Percentiles rank a stretch among this genome's conserved stretches.
Conservation (phyloP, 352 stramenopile genomes). For the Phytopythium chamaehyphon region DNA sequence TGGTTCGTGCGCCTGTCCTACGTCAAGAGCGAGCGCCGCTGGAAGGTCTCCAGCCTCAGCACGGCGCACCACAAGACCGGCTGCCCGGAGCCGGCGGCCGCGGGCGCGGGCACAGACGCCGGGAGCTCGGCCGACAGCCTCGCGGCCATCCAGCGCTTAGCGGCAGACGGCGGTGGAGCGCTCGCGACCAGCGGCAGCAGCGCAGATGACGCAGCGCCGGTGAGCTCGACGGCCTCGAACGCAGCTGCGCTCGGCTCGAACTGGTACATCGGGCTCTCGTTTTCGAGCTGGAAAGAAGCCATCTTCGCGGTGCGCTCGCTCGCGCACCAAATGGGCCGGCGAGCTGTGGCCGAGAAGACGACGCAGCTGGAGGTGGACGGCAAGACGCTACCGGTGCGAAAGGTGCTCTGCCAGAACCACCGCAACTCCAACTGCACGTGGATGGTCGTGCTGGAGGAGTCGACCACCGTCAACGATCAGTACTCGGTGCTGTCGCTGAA, state of each 20-base stretch:
- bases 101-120: constrained; percentile 8
- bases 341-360: constrained; percentile 48
- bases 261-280: constrained; percentile 40
- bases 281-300: constrained; percentile 57
- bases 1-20: constrained; percentile 70
- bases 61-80: constrained; percentile 57
- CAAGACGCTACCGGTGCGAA: constrained; percentile 39
- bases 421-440: constrained; percentile 69
- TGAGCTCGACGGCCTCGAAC: not conserved
- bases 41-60: constrained; percentile 76
- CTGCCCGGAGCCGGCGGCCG: constrained; percentile 24
- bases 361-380: constrained; percentile 36
- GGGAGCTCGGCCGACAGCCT: not conserved
- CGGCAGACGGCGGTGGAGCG: constrained; percentile 9
- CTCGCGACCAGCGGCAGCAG: constrained; percentile 10
- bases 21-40: constrained; percentile 61
- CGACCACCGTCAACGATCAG: constrained; percentile 24
- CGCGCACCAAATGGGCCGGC: constrained; percentile 52
- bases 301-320: constrained; percentile 44
- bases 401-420: constrained; percentile 67
- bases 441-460: constrained; percentile 59
- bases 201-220: constrained; percentile 1
- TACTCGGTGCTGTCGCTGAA: constrained; percentile 56
- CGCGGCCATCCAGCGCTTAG: constrained; percentile 33
- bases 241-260: constrained; percentile 20